These are phyloP conservation scores for Botrytis squamosa DNA, from an alignment of 2,329 filamentous ascomycete species.

Conservation along the genomic window DNA sequence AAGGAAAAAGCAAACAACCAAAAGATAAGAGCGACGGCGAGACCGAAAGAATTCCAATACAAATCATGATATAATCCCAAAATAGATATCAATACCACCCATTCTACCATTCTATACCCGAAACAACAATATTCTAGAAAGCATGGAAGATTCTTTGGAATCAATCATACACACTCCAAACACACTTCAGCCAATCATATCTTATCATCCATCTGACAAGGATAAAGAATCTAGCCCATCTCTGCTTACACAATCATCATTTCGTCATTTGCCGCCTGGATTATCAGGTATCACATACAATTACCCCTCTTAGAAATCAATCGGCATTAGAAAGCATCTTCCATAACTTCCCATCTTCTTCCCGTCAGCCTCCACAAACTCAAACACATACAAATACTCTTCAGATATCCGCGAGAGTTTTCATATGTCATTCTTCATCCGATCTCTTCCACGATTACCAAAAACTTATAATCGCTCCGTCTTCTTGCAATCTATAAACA, in stretches of 20 bases:
- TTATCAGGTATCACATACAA: background rate
- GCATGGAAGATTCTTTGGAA: background rate
- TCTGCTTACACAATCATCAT: background rate
- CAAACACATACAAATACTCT: conserved; percentile 4
- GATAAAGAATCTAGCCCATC: background rate
- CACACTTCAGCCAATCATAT: background rate
- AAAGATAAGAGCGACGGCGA: background rate
- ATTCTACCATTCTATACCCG: background rate
- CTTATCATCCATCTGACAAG: background rate
- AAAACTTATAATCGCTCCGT: conserved; percentile 15
- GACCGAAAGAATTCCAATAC: background rate
- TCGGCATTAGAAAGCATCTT: background rate
- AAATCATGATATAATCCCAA: background rate
- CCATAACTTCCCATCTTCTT: background rate
- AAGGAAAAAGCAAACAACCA: background rate
- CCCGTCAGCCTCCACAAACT: background rate
- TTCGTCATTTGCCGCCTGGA: background rate
- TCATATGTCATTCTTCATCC: conserved; percentile 29
- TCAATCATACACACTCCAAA: background rate
- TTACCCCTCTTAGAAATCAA: conserved; percentile 27
- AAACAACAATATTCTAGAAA: background rate
- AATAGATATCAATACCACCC: background rate
- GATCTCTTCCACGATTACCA: conserved; percentile 25
- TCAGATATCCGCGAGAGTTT: background rate
- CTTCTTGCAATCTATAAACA: conserved; percentile 5